Conservation (phyloP, 306 rosid genomes). For the Vigna hirtella region DNA sequence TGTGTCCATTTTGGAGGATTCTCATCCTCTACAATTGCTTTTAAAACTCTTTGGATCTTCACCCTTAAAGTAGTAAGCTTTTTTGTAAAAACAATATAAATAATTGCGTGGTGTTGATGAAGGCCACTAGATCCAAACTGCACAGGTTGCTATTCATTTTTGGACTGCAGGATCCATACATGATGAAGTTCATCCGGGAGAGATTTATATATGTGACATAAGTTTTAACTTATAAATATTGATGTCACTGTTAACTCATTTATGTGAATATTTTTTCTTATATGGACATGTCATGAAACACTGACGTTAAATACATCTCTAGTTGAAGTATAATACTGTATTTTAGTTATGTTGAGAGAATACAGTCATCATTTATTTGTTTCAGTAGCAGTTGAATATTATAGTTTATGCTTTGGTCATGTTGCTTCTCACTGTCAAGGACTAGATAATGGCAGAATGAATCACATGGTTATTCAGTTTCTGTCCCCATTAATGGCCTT, state of each 20-base stretch:
- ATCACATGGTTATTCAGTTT: constrained; percentile 12
- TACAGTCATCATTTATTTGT: not conserved
- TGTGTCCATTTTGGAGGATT: constrained; percentile 17
- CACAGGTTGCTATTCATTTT: not conserved
- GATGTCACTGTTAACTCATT: too few relatives aligned
- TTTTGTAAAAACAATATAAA: not conserved
- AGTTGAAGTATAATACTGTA: not conserved
- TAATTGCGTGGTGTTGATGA: not conserved
- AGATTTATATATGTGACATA: too few relatives aligned
- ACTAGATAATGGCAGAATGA: not conserved
- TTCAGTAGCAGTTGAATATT: not conserved
- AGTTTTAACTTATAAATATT: too few relatives aligned
- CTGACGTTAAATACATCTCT: not conserved
- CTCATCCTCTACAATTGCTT: not conserved
- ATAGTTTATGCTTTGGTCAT: not conserved
- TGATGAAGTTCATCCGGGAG: too few relatives aligned
- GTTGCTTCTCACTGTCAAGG: not conserved
- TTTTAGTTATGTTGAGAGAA: not conserved
- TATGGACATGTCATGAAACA: not conserved
- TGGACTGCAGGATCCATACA: not conserved
- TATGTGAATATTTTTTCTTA: too few relatives aligned
- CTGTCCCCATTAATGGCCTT: constrained; percentile 17
- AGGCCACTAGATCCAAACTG: not conserved
- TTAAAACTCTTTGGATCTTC: not conserved
- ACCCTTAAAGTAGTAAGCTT: not conserved